A percentile compares a stretch with the other conserved stretches of the same genome.
Conservation (phyloP, 331 rosid species). For the Malus hybrid region DNA sequence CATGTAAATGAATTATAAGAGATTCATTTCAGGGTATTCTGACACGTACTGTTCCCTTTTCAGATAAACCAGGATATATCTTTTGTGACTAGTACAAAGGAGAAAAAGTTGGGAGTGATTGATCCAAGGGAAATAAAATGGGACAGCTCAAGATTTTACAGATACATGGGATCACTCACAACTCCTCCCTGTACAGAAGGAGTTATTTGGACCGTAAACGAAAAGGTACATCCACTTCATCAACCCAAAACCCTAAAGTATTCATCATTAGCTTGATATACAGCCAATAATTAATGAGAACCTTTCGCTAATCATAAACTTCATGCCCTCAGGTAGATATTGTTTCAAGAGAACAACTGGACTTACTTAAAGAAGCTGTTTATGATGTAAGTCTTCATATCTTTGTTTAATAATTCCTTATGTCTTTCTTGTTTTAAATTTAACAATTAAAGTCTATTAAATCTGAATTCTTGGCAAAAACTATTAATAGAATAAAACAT, state of each 20-base stretch:
- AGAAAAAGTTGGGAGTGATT: slow-evolving; percentile 25
- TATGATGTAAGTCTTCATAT: slow-evolving; percentile 39
- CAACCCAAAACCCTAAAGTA: not conserved
- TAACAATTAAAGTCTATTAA: not conserved
- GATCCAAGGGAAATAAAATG: slow-evolving; percentile 31
- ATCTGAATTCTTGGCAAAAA: not conserved
- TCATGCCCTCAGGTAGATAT: slow-evolving; percentile 28
- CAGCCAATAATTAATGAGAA: not conserved
- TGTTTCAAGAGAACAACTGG: slow-evolving; percentile 36
- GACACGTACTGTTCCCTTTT: not conserved
- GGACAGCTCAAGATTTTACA: slow-evolving; percentile 40
- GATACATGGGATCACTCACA: slow-evolving; percentile 71
- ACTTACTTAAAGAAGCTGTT: slow-evolving; percentile 43
- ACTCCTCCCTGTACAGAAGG: slow-evolving; percentile 76
- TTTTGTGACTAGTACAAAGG: slow-evolving; percentile 14
- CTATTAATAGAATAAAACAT: too few relatives aligned
- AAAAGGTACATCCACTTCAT: slow-evolving; percentile 28
- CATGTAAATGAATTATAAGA: not conserved
- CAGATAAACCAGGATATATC: slow-evolving; percentile 31
- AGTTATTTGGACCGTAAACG: slow-evolving; percentile 53
- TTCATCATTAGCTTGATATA: not conserved
- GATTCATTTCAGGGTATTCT: not conserved
- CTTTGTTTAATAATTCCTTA: not conserved
- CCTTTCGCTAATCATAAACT: not conserved
- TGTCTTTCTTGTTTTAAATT: not conserved